Conservation (phyloP, 108 stramenopile genomes). For the Epipyxis sp. region DNA sequence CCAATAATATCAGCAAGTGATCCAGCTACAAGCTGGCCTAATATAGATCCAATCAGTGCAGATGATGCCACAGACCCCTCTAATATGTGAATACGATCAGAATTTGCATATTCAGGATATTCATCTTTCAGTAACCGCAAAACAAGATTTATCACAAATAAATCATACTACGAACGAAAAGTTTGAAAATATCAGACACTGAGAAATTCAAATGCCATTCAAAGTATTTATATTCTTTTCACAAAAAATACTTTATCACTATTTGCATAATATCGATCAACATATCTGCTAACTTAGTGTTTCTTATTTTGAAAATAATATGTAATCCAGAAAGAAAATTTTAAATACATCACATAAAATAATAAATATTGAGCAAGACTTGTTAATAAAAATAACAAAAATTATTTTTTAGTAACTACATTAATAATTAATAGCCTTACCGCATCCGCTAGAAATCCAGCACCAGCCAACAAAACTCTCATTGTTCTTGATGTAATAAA, state of each 20-base stretch:
- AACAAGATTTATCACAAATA: conserved; percentile 14
- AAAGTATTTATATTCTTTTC: no score
- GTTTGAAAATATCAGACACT: no score
- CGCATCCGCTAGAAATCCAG: conserved; percentile 13
- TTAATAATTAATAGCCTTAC: not conserved
- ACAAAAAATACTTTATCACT: no score
- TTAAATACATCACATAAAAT: not conserved
- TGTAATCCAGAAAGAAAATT: no score
- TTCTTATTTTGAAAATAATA: no score
- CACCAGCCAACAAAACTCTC: conserved; percentile 16
- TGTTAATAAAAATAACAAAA: not conserved
- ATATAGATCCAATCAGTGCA: conserved; percentile 31
- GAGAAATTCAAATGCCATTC: no score
- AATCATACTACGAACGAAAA: conserved; percentile 11
- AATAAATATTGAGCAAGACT: not conserved
- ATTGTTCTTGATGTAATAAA: not conserved
- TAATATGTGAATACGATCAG: not conserved
- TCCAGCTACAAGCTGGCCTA: conserved; percentile 34
- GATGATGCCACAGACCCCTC: conserved; percentile 19
- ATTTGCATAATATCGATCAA: no score
- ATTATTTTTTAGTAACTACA: not conserved
- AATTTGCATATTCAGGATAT: not conserved
- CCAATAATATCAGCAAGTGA: conserved; percentile 32
- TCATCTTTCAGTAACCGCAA: conserved; percentile 6
- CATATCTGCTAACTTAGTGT: no score